Evolutionary conservation across 2,329 filamentous ascomycete species (phyloP), one percentile per base, ranked within the genome.

Genomic region (Trichoderma citrinoviride): DNA sequence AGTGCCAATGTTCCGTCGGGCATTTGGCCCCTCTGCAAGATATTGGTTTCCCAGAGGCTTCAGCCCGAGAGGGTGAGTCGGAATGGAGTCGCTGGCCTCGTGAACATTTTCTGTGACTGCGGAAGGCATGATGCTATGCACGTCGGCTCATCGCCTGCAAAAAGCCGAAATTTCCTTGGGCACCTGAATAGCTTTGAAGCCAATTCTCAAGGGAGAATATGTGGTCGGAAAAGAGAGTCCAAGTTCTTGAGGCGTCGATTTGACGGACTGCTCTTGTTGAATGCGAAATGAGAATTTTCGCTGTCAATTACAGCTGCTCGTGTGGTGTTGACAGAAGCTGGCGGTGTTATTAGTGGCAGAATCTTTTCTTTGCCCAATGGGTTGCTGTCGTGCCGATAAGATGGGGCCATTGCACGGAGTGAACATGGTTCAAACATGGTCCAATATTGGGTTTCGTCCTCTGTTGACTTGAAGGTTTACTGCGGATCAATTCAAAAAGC

Each of bases 21-120:
- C 85, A 77, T 91, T 91, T 63, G 82, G 82, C 2, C 81, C 81
- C 14, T 86, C 81, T 21, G 87, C 86, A 49, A 94, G 84, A 55
- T 84, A 88, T 70, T 89, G 88, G 79, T 99, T 98, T 43, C 94
- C 95, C 67, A 90, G 84, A 1, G 95, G 94, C 74, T 93, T 95
- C 68, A 98, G 83, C 37, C 90, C 90, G 53, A 97, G 81, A 43
- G 92, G 92, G 80, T 98, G 94, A 44, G 83, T 81, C 57, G 90
- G 90, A 61, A 96, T 88, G 50, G 86, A 64, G 40, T 55, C 65
- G 55, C 25, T 47, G 54, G 7, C 21, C 25, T 55, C 41, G 43
- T 40, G 27, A 29, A 19, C 37, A 21, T 49, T 37, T 10, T 29
- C 7, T 27, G 56, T 19, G 21, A 65, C 14, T 15, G 63, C 63